Evolutionary conservation across 129 eudicot species (phyloP), one percentile per base, ranked within the genome.

Genomic region (Logfia minima): DNA sequence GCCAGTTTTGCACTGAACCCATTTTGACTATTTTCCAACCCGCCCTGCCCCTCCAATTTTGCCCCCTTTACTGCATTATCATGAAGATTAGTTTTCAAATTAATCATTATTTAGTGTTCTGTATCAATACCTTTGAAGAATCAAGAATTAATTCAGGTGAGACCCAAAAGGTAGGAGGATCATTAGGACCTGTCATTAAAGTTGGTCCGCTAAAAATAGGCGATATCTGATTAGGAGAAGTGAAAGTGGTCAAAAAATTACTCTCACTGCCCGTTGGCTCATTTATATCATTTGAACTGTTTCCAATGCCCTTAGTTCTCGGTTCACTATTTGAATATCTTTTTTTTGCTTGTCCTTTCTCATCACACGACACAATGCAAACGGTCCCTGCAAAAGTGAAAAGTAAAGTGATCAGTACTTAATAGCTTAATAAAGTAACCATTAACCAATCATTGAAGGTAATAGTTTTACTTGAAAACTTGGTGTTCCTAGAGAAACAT

Each of bases 121-220:
- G 16, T 13, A 37, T 56, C 18, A 21, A 45, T 85, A 91, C 97
- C 95, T 85, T 85, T 0, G 94, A 91, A 62, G 97, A 89, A 80
- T 91, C 97, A 78, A 91, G 93, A 75, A 89, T 87, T 53, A 85
- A 77, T 32, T 83, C 85, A 14, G 94, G 88, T 13, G 97, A 87
- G 72, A 80, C 87, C 90, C 89, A 89, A 53, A 79, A 83, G 78
- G 80, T 88, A 22, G 87, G 66, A 71, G 83, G 69, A 58, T 77
- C 83, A 31, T 76, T 69, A 18, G 70, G 80, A 35, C 80, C 39
- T 43, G 31, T 75, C 66, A 80, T 35, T 60, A 87, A 81, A 70
- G 84, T 56, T 45, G 86, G 76, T 70, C 86, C 87, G 70, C 41
- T 79, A 39, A 79, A 78, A 68, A 74, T 77, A 45, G 83, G 81